Conservation (phyloP, 2,329 filamentous ascomycete genomes). For the Scedosporium boydii region DNA sequence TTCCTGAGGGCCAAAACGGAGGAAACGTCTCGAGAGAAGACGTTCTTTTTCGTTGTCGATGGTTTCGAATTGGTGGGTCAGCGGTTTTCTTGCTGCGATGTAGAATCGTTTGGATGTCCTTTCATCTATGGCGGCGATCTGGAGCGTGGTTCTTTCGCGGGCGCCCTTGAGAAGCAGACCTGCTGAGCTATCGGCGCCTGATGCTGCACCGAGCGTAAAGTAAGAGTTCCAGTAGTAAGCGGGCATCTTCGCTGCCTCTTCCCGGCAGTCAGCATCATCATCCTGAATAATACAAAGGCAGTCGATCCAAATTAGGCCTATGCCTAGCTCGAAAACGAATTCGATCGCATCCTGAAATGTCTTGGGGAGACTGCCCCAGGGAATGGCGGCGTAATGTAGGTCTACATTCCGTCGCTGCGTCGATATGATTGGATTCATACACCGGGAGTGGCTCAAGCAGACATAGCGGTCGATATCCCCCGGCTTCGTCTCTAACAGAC, state of each 20-base stretch:
- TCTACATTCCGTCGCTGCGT: conserved; percentile 7
- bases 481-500: background rate
- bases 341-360: conserved; percentile 11
- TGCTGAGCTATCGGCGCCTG: conserved; percentile 8
- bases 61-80: conserved; percentile 10
- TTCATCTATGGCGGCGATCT: conserved; percentile 6
- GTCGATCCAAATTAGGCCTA: conserved; percentile 11
- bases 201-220: conserved; percentile 11
- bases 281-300: background rate
- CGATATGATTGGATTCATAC: conserved; percentile 25
- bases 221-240: conserved; percentile 11
- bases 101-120: conserved; percentile 4
- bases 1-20: conserved; percentile 11
- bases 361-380: conserved; percentile 7
- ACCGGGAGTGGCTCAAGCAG: conserved; percentile 16
- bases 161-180: conserved; percentile 8
- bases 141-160: conserved; percentile 6
- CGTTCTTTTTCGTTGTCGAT: conserved; percentile 10
- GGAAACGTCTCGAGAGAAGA: conserved; percentile 10
- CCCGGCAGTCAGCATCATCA: conserved; percentile 13
- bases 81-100: conserved; percentile 8
- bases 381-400: conserved; percentile 8
- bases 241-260: conserved; percentile 12
- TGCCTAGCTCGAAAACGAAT: conserved; percentile 8
- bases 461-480: conserved; percentile 6